Percentiles rank a stretch among this genome's conserved stretches.
These are phyloP conservation scores for Hanseniaspora mollemarum DNA, from an alignment of 805 yeast genomes.

Conservation along the genomic window DNA sequence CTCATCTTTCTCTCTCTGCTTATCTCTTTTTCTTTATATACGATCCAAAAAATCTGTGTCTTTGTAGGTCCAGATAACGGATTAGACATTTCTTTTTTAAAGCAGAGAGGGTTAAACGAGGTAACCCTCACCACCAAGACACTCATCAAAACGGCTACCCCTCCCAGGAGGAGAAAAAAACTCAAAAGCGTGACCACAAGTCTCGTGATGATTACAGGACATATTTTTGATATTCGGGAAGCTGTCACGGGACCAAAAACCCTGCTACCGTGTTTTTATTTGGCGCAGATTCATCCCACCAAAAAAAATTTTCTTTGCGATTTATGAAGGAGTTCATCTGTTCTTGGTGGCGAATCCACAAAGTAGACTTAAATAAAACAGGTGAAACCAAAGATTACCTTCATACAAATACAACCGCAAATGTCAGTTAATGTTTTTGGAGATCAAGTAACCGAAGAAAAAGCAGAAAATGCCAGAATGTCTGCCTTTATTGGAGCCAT, in stretches of 20 bases:
- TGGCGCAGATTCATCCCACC: background rate
- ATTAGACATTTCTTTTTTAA: too few relatives aligned
- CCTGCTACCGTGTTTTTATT: too few relatives aligned
- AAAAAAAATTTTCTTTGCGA: background rate
- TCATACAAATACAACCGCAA: background rate
- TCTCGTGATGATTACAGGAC: too few relatives aligned
- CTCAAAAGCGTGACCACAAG: too few relatives aligned
- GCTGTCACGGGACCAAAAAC: too few relatives aligned
- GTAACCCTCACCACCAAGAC: too few relatives aligned
- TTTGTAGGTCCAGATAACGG: background rate
- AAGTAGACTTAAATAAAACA: background rate
- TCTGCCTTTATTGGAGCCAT: constrained; percentile 97
- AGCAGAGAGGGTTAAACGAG: too few relatives aligned
- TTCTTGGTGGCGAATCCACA: background rate
- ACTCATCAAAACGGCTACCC: too few relatives aligned
- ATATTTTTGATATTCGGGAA: too few relatives aligned
- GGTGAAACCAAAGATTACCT: background rate
- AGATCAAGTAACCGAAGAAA: constrained; percentile 93
- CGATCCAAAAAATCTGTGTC: background rate
- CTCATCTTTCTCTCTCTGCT: too few relatives aligned
- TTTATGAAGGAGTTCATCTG: too few relatives aligned
- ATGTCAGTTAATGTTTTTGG: constrained; percentile 78
- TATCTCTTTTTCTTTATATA: background rate
- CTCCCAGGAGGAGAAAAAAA: too few relatives aligned
- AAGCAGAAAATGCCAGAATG: constrained; percentile 96